Evolutionary conservation across 805 yeast species (phyloP).

Genomic region (Yarrowia osloensis): DNA sequence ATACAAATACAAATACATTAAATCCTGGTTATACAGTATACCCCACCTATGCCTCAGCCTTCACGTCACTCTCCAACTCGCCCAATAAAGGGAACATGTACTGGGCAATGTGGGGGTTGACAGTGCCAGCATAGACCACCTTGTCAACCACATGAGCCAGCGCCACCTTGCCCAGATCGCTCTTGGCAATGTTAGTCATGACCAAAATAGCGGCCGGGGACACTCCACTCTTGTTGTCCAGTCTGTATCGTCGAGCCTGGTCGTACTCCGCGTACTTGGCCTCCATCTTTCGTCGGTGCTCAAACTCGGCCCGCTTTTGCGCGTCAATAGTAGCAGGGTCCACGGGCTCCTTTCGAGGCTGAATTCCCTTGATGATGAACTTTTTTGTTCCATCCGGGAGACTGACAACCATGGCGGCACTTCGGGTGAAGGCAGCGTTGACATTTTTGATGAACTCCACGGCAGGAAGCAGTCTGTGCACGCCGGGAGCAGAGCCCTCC

Average conservation of each 20-base stretch:
- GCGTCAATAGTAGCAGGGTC: constrained; percentile 36
- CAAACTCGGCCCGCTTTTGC: constrained; percentile 25
- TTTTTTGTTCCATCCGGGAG: constrained; percentile 66
- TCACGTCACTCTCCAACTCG: constrained; percentile 21
- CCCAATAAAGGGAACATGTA: constrained; percentile 28
- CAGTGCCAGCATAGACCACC: constrained; percentile 19
- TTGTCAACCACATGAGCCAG: constrained; percentile 7
- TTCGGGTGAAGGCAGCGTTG: constrained; percentile 79
- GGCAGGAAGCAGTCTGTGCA: constrained; percentile 73
- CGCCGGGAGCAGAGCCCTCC: constrained; percentile 50
- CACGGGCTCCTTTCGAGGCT: constrained; percentile 63
- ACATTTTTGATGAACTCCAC: constrained; percentile 96
- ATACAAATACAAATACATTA: constrained; percentile 30
- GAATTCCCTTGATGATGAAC: constrained; percentile 91
- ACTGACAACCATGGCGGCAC: constrained; percentile 89
- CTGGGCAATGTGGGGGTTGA: constrained; percentile 29
- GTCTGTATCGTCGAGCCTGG: constrained; percentile 16
- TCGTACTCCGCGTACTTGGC: constrained; percentile 16
- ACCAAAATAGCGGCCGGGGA: constrained; percentile 30
- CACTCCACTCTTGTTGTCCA: constrained; percentile 27
- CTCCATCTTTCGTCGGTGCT: constrained; percentile 11
- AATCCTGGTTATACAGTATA: constrained; percentile 2
- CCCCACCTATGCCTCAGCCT: constrained; percentile 6
- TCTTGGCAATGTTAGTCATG: constrained; percentile 29
- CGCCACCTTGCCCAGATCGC: constrained; percentile 2